Evolutionary conservation across 352 stramenopile species (phyloP).

Genomic region (Pythium myriotylum): DNA sequence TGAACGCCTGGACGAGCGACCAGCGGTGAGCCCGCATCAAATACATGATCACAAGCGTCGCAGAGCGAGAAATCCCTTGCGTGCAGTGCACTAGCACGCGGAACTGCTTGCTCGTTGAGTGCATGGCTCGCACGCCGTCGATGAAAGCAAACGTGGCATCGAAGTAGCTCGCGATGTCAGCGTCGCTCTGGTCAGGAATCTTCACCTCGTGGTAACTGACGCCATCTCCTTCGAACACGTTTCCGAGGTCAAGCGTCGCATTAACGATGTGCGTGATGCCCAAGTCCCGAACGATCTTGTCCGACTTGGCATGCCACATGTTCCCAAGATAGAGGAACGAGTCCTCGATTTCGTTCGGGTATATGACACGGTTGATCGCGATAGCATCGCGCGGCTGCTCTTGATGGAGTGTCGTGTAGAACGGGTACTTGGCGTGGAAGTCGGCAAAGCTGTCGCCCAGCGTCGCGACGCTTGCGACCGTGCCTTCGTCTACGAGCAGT

Average conservation of each 20-base stretch:
- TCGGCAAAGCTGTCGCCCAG: conserved; percentile 40
- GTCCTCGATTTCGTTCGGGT: conserved; percentile 72
- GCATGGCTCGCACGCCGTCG: conserved; percentile 16
- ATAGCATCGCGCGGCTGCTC: neutral
- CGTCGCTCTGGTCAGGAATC: conserved; percentile 44
- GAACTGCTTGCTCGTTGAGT: conserved; percentile 18
- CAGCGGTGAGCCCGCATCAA: conserved; percentile 59
- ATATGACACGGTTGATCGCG: conserved; percentile 40
- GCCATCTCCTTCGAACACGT: conserved; percentile 49
- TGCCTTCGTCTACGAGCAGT: conserved; percentile 50
- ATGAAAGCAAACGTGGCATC: conserved; percentile 56
- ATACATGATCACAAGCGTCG: conserved; percentile 72
- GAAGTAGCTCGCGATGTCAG: conserved; percentile 52
- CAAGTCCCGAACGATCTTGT: conserved; percentile 54
- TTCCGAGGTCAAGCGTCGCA: conserved; percentile 55
- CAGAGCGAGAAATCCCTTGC: conserved; percentile 69
- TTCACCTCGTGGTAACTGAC: conserved; percentile 69
- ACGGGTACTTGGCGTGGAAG: conserved; percentile 62
- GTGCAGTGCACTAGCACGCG: conserved; percentile 76
- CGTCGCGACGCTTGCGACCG: conserved; percentile 46
- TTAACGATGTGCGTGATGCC: conserved; percentile 79
- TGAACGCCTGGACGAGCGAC: conserved; percentile 69
- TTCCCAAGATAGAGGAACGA: conserved; percentile 74
- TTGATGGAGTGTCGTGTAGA: conserved; percentile 45
- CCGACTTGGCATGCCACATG: conserved; percentile 68